Base-by-base conservation (phyloP, 768 basidiomycete species). In the Scleroderma bovista region DNA sequence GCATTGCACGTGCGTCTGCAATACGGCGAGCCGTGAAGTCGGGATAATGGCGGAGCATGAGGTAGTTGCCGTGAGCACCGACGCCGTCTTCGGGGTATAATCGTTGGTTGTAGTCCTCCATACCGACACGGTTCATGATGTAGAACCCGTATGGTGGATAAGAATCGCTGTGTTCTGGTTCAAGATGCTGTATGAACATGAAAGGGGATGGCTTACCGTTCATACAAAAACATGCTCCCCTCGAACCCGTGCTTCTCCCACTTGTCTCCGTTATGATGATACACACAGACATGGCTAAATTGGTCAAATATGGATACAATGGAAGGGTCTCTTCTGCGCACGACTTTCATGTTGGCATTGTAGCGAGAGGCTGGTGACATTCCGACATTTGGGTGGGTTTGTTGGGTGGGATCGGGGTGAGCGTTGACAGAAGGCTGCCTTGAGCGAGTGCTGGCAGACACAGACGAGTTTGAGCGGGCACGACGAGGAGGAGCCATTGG, bases 211-310 rank as follows among this genome's bases (percentile, higher is more conserved):
- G 26, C 5, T 29, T 57, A 89, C 88, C 88, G 75, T 71, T 92
- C 88, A 59, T 86, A 89, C 57, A 93, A 72, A 69, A 93, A 92
- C 82, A 92, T 88, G 69, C 80, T 85, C n/a, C 89, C 90, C 64
- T 93, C 89, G 62, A 69, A 86, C 38, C 88, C 88, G 52, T 85
- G 79, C 66, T 89, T 90, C 66, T 83, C 80, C 89, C 89, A 93
- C 61, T 81, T 83, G 58, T 76, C 69, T 7, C 75, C 85, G 56
- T 87, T 82, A 61, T 83, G 77, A 61, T 86, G 82, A 58, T 90
- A 89, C 47, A 89, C 72, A 69, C 88, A 88, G 48, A 89, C 88
- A 70, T 91, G 87, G 58, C 84, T 87, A 74, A 91, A 90, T 60
- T 90, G 87, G 70, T 93, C 89, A 57, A 90, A 81, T 59, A 92